Conservation (phyloP, 176 grass and related monocot genomes). For the Cocos nucifera region DNA sequence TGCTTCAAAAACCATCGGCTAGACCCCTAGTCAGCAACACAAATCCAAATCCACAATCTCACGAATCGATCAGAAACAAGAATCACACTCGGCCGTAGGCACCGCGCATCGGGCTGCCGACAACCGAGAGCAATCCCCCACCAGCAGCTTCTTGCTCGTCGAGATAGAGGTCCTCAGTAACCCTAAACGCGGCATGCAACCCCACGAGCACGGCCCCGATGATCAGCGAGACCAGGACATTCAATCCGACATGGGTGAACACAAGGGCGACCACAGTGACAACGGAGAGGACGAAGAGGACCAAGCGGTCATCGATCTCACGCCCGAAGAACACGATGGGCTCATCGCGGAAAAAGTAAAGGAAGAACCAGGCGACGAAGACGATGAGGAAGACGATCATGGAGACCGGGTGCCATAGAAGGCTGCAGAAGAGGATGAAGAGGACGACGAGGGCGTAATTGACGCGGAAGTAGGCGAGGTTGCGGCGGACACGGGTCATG, state of each 20-base stretch:
- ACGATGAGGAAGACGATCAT: constrained; percentile 67
- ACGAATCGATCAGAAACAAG: too few relatives aligned
- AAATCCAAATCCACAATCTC: too few relatives aligned
- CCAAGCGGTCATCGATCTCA: constrained; percentile 58
- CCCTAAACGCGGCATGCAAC: constrained; percentile 55
- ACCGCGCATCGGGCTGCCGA: constrained; percentile 4
- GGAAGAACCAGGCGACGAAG: constrained; percentile 51
- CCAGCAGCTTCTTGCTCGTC: constrained; percentile 63
- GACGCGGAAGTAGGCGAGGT: constrained; percentile 81
- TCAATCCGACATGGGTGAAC: constrained; percentile 69
- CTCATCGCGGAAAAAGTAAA: constrained; percentile 65
- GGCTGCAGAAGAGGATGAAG: constrained; percentile 45
- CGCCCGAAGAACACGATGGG: constrained; percentile 45
- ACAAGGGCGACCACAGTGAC: constrained; percentile 59
- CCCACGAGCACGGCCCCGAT: constrained; percentile 39
- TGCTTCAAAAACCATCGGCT: too few relatives aligned
- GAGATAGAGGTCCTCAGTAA: constrained; percentile 48
- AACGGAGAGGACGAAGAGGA: constrained; percentile 46
- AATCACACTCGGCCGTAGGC: too few relatives aligned
- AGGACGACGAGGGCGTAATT: constrained; percentile 67
- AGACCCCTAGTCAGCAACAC: too few relatives aligned
- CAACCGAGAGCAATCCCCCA: constrained; percentile 41
- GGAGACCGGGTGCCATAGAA: constrained; percentile 62
- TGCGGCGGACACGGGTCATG: constrained; percentile 47
- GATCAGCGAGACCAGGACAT: constrained; percentile 65